Base-by-base conservation (phyloP, 306 rosid species). In the Astragalus glycyphyllos region DNA sequence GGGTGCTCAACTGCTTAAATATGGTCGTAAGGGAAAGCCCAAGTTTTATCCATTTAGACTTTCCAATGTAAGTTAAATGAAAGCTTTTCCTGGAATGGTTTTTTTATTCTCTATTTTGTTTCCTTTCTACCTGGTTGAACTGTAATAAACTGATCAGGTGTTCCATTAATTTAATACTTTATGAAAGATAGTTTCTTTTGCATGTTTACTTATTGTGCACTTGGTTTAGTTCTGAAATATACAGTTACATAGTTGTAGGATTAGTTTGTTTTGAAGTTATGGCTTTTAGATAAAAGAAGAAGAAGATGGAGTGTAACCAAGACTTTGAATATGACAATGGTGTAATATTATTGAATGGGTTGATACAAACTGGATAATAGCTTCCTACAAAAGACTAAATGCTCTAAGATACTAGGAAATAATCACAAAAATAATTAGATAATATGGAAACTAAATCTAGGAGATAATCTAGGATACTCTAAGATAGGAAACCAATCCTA, bases 11-110 rank as follows among this genome's bases (percentile, higher is more conserved):
- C 86, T 94, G 73, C 89, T 91, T 75, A 91, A 91, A 71, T 91
- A 91, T 91, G 99, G 99, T 83, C 96, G 97, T 38, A 91, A 94
- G 80, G 99, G 99, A 82, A 94, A 94, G 80, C 99, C 99, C 58
- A 94, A 94, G 89, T 94, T 91, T 81, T 94, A 89, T 79, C 91
- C 95, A 8, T 87, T 94, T 83, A 86, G 90, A 83, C 90, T 91
- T 77, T 94, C 97, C 48, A 79, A 64, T 81, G 99, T 94, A 83
- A 86, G 92, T 84, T 75, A 65, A 44, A 37, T 79, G 40, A 72
- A 51, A 74, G 47, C 68, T 55, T 14, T 77, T 50, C 48, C 69
- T 15, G 46, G 32, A 67, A 51, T 38, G 42, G 74, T 45, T 65
- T 64, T 64, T 42, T 23, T 44, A 73, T 56, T 35, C 57, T 68